Evolutionary conservation across 2,329 filamentous ascomycete genomes (phyloP), one percentile per base, ranked within the genome.

Genomic region (Sclerotinia borealis): DNA sequence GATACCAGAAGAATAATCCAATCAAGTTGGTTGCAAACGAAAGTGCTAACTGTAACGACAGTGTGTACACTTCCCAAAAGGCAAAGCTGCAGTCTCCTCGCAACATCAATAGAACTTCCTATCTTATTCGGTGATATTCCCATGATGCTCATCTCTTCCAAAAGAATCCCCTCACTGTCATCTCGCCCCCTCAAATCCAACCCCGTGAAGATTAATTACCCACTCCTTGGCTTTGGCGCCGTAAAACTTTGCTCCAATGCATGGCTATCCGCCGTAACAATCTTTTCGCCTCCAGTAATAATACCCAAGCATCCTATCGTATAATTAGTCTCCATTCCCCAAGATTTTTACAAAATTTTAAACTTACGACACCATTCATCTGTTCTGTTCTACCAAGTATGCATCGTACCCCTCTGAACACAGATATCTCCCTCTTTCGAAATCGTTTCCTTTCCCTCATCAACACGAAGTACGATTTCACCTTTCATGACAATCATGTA

Each of bases 401-500:
- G 59, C 59, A 61, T 61, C 8, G 73, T 74, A 0, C 79, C 79
- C 47, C 76, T 71, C 68, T 79, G 76, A 0, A 80, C 71, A 39
- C 79, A 70, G n/a, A 76, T 67, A 49, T 80, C 78, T 13, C 78
- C 78, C 2, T 69, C 67, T 34, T 64, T 65, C 2, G 79, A 31
- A 5, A 70, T 72, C 65, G 71, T 77, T 69, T 78, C 77, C 55
- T 76, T 75, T 4, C 77, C 77, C 1, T 71, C 68, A 61, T 79
- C 78, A 1, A 80, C 71, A 19, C 54, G 67, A 6, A 78, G 63
- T 0, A 76, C 75, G 17, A 79, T 74, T 68, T 78, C 76, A 3
- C 78, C 78, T 1, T 67, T 67, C n/a, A 79, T 29, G 10, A 80
- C 72, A 36, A 76, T 69, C 37, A 68, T 70, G 60, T 79, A 80